Base-by-base conservation (phyloP, 768 basidiomycete species). In the Dentipellis sp. region DNA sequence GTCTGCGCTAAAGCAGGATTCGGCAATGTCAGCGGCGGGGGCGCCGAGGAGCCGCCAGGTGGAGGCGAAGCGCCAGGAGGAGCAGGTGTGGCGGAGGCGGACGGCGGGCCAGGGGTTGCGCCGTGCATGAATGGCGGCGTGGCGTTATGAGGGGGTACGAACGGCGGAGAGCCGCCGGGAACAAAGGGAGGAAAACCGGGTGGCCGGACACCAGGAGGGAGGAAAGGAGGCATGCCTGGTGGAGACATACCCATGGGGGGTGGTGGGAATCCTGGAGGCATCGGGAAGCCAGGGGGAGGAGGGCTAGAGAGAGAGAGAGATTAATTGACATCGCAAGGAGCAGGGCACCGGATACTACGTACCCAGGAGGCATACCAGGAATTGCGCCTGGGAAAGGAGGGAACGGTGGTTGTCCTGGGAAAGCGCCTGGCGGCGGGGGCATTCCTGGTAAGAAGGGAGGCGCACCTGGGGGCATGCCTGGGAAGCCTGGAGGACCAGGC, bases 1-100 rank as follows among this genome's bases (percentile, higher is more conserved):
- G 77, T 82, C 71, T 91, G 87, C 17, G 75, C 72, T 39, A 82
- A 68, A 4, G 75, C 69, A 9, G 79, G 75, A 63, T 83, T 77
- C 1, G 87, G 88, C 39, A 88, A 69, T 17, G 62, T 69, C 23
- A 77, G 67, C 36, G 63, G 59, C n/a, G 63, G 64, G 1, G 65
- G 63, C 3, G 52, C 52, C 17, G 59, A 55, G 1, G 66, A 58
- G 47, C 63, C 45, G 14, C 38, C 39, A 56, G 65, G 52, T 53
- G 69, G 59, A 42, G 69, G 59, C 35, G 65, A 50, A 19, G 66
- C 58, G 36, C 52, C 17, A 39, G 29, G 29, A 35, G 67, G 62
- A 12, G 62, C 53, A 50, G 68, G 61, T 14, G 66, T 65, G 12
- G 56, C 58, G 46, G 68, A 62, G 19, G 62, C 57, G 22, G 65